Evolutionary conservation across 2,329 filamentous ascomycete genomes (phyloP).

Genomic region (Lasiodiplodia gonubiensis): DNA sequence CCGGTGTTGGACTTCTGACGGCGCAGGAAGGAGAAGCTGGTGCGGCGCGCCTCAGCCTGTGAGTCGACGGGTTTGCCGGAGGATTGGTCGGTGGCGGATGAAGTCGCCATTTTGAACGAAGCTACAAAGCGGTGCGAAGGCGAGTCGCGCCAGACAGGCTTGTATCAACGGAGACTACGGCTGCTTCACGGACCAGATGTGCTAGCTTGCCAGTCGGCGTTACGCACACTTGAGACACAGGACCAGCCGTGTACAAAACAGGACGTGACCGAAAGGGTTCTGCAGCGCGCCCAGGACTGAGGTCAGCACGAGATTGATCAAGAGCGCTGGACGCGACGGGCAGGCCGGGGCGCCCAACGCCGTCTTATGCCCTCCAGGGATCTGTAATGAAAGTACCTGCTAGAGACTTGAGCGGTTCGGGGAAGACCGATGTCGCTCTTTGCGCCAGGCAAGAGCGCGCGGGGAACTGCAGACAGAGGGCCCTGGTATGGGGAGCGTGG

Average conservation of each 20-base stretch:
- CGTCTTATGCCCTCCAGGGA: slow-evolving; percentile 19
- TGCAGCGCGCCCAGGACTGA: slow-evolving; percentile 14
- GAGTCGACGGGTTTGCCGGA: slow-evolving; percentile 10
- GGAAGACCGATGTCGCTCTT: slow-evolving; percentile 15
- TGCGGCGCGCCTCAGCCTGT: slow-evolving; percentile 27
- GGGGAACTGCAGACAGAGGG: slow-evolving; percentile 3
- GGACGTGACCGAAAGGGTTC: slow-evolving; percentile 14
- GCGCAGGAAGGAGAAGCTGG: slow-evolving; percentile 47
- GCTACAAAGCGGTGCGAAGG: slow-evolving; percentile 1
- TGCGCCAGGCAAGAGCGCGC: slow-evolving; percentile 13
- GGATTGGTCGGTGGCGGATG: slow-evolving; percentile 7
- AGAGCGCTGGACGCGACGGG: background rate
- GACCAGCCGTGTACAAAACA: slow-evolving; percentile 25
- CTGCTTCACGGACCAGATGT: slow-evolving; percentile 18
- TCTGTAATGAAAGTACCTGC: slow-evolving; percentile 24
- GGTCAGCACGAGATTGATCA: slow-evolving; percentile 12
- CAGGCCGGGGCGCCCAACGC: slow-evolving; percentile 10
- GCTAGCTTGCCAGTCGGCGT: slow-evolving; percentile 17
- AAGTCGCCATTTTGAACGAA: slow-evolving; percentile 18
- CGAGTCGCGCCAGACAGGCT: slow-evolving; percentile 14
- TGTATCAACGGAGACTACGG: slow-evolving; percentile 23
- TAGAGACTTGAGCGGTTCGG: background rate
- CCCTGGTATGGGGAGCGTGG: slow-evolving; percentile 7
- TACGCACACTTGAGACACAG: slow-evolving; percentile 27
- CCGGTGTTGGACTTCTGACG: slow-evolving; percentile 42